phyloP scores from a whole-genome alignment of 441 rosid genomes.

The Viola pubescens region DNA sequence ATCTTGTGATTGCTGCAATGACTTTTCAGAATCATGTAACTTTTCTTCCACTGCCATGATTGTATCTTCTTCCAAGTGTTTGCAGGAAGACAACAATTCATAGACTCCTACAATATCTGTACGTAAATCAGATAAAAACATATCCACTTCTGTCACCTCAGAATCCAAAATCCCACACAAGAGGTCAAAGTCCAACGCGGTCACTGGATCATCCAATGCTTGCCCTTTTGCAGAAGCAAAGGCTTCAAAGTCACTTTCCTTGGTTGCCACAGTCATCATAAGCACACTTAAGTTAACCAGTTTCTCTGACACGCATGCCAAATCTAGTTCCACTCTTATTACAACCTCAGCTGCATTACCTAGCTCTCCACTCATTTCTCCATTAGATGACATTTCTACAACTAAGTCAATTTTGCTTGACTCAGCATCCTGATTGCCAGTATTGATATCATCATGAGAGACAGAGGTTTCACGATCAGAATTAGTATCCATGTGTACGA shows the following conservation, averaged over 20 bases:
- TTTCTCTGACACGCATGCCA: conserved; percentile 75
- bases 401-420: conserved; percentile 42
- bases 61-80: conserved; percentile 33
- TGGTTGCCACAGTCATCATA: conserved; percentile 62
- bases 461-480: conserved; percentile 24
- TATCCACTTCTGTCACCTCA: conserved; percentile 58
- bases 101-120: conserved; percentile 30
- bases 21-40: conserved; percentile 41
- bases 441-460: conserved; percentile 44
- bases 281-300: conserved; percentile 60
- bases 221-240: conserved; percentile 31
- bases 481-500: conserved; percentile 40
- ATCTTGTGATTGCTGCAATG: conserved; percentile 45
- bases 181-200: conserved; percentile 61
- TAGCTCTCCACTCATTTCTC: conserved; percentile 33
- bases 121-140: conserved; percentile 31
- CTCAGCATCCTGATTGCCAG: conserved; percentile 41
- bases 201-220: conserved; percentile 27
- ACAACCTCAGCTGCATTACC: conserved; percentile 40
- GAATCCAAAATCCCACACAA: conserved; percentile 59
- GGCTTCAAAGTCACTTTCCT: conserved; percentile 66
- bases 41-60: conserved; percentile 51
- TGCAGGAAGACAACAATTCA: conserved; percentile 37
- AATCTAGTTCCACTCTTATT: conserved; percentile 56
- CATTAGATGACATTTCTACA: conserved; percentile 36